Evolutionary conservation across 257 asterid species (phyloP), one percentile per base, ranked within the genome.

Genomic region (Leonotis leonurus): DNA sequence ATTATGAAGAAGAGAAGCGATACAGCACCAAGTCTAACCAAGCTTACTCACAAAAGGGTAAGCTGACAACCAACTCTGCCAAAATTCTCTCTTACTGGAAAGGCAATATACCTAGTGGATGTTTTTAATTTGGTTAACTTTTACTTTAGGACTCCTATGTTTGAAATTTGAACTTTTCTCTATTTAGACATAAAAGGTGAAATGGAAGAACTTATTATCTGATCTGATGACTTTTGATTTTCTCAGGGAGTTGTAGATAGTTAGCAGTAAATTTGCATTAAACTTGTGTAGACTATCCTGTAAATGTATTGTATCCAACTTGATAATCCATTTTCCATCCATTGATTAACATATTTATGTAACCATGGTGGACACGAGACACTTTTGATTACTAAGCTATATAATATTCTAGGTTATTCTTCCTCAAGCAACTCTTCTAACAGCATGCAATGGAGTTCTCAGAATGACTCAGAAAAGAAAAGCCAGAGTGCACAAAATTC

Each of bases 1-100:
- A 89, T 71, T 89, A 87, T 55, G 90, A 87, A 76, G 95, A 87
- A 79, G 95, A 89, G 85, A 70, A 57, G 73, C 67, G 17, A 29
- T 89, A 87, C 64, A 78, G 75, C 59, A 76, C 83, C 36, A 75
- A 41, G 65, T 68, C 70, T 62, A 70, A 60, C 65, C 87, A 68
- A 66, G 68, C 74, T 55, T 63, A 63, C 57, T 16, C 69, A 33
- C 80, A 37, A 56, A 80, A 72, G 77, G 89, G 97, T 84, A 65
- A 64, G 80, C 60, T 57, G 30, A 43, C 44, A 33, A 20, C 41
- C 30, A 18, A 20, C n/a, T 60, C 41, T 53, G 13, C 30, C 2
- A 8, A 1, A 46, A 43, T 50, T 62, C 26, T 64, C 67, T 32
- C 21, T 60, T 62, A 35, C 37, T 55, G 45, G 67, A 36, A 20